Base-by-base conservation (phyloP, 1,139 yeast species). In the Kodamaea alishanica region DNA sequence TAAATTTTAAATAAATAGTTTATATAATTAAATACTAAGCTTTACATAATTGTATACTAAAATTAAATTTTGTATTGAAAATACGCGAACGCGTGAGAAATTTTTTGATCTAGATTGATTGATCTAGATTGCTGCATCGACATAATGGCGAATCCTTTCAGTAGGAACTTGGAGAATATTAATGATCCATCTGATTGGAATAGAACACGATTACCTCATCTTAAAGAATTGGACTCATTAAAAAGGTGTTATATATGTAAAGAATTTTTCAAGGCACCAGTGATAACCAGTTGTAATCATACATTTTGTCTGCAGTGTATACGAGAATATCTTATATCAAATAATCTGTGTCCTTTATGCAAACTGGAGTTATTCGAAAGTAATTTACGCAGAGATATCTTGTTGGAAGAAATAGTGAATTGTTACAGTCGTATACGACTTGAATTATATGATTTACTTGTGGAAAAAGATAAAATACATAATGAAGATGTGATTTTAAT, bases 251-350 rank as follows among this genome's bases (percentile, higher is more conserved):
- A 84, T 51, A 84, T 92, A n/a, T 92, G 98, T 58, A 88, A 90
- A 55, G 97, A 89, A 44, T 79, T 84, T 47, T 68, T 86, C 44
- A 72, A 65, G 33, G 90, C 94, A 0, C 97, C 98, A 1, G 89
- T 88, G 39, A 66, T 85, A 32, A 86, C 97, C 1, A 74, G 83
- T 6, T 90, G 97, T 63, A 84, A 86, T 34, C 97, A 92, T 57
- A 83, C 94, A 0, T 92, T 89, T 56, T 92, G 98, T 58, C 88
- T 96, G 1, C 73, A 83, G 20, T 92, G 98, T 58, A 86, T 92
- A 28, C 72, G 97, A 44, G 77, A 84, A 46, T 79, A 83, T 45
- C 62, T 90, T 34, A 67, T 79, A 22, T 64, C 63, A 32, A 78
- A 77, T 28, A 73, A 75, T 29, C 65, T 74, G 41, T 92, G 97